Conservation (phyloP, 495 filamentous ascomycete species). For the Lasiosphaeria miniovina region DNA sequence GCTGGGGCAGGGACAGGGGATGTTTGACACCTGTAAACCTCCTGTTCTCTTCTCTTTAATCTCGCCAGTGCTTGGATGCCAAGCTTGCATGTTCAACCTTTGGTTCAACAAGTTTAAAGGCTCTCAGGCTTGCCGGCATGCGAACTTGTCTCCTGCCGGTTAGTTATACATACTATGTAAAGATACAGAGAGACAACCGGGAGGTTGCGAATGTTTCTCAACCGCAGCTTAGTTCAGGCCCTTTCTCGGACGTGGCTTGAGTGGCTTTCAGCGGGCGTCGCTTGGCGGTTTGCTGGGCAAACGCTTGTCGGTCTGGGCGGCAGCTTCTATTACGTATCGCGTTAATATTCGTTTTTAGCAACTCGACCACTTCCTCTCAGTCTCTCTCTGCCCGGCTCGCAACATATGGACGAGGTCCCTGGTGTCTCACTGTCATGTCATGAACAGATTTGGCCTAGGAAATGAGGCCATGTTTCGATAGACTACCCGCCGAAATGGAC, state of each 20-base stretch:
- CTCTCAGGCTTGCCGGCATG: background rate
- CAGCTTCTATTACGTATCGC: too few relatives aligned
- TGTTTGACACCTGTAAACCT: background rate
- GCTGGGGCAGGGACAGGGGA: background rate
- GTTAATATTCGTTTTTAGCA: too few relatives aligned
- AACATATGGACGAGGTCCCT: background rate
- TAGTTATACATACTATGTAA: too few relatives aligned
- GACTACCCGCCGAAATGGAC: background rate
- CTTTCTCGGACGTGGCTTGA: too few relatives aligned
- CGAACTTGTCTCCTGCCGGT: background rate
- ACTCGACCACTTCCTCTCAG: too few relatives aligned
- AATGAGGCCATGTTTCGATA: background rate
- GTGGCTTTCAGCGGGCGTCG: too few relatives aligned
- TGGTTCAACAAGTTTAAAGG: background rate
- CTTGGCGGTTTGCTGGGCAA: too few relatives aligned
- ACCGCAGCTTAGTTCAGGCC: too few relatives aligned
- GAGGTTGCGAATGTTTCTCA: too few relatives aligned
- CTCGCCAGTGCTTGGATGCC: background rate
- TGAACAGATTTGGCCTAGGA: background rate
- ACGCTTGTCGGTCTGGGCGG: too few relatives aligned
- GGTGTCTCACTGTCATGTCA: background rate
- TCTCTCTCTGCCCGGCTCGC: too few relatives aligned
- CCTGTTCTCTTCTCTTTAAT: background rate
- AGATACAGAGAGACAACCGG: too few relatives aligned
- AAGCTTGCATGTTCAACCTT: background rate